Evolutionary conservation across 148 eudicot species (phyloP), one percentile per base, ranked within the genome.

Genomic region (Rhododendron simsii): DNA sequence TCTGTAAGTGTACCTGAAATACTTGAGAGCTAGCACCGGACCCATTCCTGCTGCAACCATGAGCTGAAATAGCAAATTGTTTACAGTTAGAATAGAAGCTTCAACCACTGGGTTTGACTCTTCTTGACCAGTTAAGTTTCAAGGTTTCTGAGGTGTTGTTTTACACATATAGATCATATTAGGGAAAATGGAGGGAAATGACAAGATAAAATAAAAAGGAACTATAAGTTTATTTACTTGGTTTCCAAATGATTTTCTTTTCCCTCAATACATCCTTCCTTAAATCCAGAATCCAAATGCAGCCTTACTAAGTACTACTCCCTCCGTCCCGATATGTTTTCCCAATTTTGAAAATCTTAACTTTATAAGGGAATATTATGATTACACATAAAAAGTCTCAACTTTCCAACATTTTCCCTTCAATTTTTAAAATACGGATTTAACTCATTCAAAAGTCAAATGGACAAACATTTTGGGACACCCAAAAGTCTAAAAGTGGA

Each of bases 11-110:
- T 90, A 95, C 83, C 99, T 91, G 88, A 97, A 97, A 91, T 95
- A 97, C 93, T 97, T 97, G 81, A 97, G 86, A 30, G 98, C 99
- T 35, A 95, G 84, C 51, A 95, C 84, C 1, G 99, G 99, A 50
- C 99, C 98, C 98, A 97, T 97, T 61, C 99, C 99, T 45, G 95
- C 93, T n/a, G 86, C 93, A 57, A 94, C 93, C 41, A 93, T 93
- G 30, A 95, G 93, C 99, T 97, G 98, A 80, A 90, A 90, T 39
- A 81, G 65, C 37, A 84, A 10, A 63, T 79, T 75, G 78, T 10
- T 87, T 59, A 61, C 73, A 88, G 81, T 89, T 74, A 90, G 87
- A 80, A 69, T 26, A 63, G 63, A 78, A 85, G 59, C 23, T 76
- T 59, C 16, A 53, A 84, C 21, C 51, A 53, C n/a, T 30, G 13